phyloP scores from a whole-genome alignment of 2,329 filamentous ascomycete species.

The Ilyonectria sp. region DNA sequence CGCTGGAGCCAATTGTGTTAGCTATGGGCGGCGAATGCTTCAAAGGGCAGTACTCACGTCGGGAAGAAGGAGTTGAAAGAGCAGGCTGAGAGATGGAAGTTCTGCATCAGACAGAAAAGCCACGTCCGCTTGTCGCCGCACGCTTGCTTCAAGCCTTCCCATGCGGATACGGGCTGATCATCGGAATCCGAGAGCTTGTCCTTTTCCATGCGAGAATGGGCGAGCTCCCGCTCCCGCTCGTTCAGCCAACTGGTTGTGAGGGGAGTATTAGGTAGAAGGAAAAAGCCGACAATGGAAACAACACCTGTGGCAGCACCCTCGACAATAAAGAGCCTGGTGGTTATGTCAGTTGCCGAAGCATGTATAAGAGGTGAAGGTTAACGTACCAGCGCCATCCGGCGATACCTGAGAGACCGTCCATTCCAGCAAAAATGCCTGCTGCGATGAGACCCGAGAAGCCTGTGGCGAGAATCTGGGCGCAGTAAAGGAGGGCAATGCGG shows the following conservation, averaged over 20 bases:
- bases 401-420: conserved; percentile 64
- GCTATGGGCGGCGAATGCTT: neutral
- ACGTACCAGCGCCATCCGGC: conserved; percentile 73
- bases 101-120: conserved; percentile 69
- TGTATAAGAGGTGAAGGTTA: fast-evolving
- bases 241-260: conserved; percentile 61
- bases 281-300: conserved; percentile 50
- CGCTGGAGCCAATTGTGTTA: conserved; percentile 36
- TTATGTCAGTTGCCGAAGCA: conserved; percentile 10
- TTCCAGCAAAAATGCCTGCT: conserved; percentile 68
- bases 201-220: conserved; percentile 62
- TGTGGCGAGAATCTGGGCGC: conserved; percentile 76
- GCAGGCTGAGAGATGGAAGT: conserved; percentile 67
- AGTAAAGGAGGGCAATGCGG: conserved; percentile 71
- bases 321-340: conserved; percentile 56
- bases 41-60: conserved; percentile 44
- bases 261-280: conserved; percentile 56
- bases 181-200: conserved; percentile 66
- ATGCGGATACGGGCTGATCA: conserved; percentile 56
- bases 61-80: conserved; percentile 64
- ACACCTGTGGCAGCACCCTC: conserved; percentile 66
- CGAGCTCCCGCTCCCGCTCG: conserved; percentile 64
- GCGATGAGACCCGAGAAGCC: conserved; percentile 77
- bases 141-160: conserved; percentile 65
- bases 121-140: conserved; percentile 65